Evolutionary conservation across 331 rosid species (phyloP), one percentile per base, ranked within the genome.

Genomic region (Pyrus hybrid): DNA sequence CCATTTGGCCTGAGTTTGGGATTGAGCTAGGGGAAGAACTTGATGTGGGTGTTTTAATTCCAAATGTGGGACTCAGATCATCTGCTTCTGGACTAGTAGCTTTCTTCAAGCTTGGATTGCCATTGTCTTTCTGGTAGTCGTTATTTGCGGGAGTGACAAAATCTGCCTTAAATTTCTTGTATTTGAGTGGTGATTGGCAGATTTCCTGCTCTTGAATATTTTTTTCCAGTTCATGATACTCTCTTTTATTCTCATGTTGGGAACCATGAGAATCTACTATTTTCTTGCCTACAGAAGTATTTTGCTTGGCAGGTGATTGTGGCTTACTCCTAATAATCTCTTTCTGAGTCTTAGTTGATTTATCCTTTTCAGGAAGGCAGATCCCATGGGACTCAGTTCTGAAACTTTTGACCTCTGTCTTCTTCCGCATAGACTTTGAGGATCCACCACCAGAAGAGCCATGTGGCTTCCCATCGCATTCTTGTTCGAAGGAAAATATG

Each of bases 51-150:
- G 88, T 80, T 70, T 83, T 78, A 29, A 85, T 43, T 83, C 88
- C 86, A 70, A 87, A 85, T 28, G 89, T 82, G 63, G 91, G 93
- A 84, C 96, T 90, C 71, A 22, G 87, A 69, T 86, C 69, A 71
- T 75, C 77, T 85, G 81, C 87, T 77, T 78, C 85, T 45, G 70
- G 85, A 77, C 79, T 81, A 29, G 85, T 61, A 78, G 49, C 84
- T 77, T 82, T 79, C 67, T 76, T 58, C 32, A 29, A 30, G 26
- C 30, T 17, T 47, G 76, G 72, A 30, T 22, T 43, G 17, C 51
- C 75, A 25, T 26, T 32, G 14, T 72, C 70, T 69, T 89, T 86
- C 65, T 53, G 80, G 67, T 73, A 82, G 25, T 88, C 84, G 74
- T 68, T 84, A 28, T 75, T 76, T 74, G 73, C 86, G 21, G 84